Base-by-base conservation (phyloP, 768 basidiomycete species). In the Suillus paluster region DNA sequence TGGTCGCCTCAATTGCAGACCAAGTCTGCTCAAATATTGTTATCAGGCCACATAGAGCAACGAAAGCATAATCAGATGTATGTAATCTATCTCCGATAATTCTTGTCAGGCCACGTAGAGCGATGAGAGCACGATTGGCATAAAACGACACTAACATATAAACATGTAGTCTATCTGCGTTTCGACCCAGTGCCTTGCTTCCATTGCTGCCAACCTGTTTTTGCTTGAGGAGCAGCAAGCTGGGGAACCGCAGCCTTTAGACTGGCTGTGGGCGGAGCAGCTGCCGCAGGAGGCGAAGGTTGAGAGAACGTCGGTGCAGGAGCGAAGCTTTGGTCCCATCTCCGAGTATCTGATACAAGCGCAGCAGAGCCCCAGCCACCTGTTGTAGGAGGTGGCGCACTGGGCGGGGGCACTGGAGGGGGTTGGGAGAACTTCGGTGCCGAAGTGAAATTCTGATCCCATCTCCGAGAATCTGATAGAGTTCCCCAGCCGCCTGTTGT, bases 141-240 rank as follows among this genome's bases (percentile, higher is more conserved):
- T 25, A 23, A 34, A 41, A n/a, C 6, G n/a, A 38, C 17, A 34
- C 41, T 27, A 9, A 15, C 5, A 54, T 30, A 25, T 23, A 61
- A 42, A 27, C 17, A 52, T 14, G 48, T 58, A 63, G 17, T 58
- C 44, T 63, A 75, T 57, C 50, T 69, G 56, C 67, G 72, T 57
- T 52, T 68, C 14, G 63, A 62, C 8, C 53, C 57, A 14, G 30
- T 66, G 52, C 65, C 69, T 59, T 70, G 71, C 39, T 73, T 73
- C 71, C 76, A 88, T 59, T 86, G 82, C 71, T 87, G 85, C 87
- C 87, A 88, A 44, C 80, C 83, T 25, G 82, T 80, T 52, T 77
- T 73, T 23, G 52, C 21, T 8, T 69, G 66, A 21, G 48, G 61
- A 30, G 21, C 55, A 36, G 75, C 65, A 19, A 69, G 68, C n/a